Evolutionary conservation across 495 filamentous ascomycete species (phyloP), one percentile per base, ranked within the genome.

Genomic region (Cercophora samala): DNA sequence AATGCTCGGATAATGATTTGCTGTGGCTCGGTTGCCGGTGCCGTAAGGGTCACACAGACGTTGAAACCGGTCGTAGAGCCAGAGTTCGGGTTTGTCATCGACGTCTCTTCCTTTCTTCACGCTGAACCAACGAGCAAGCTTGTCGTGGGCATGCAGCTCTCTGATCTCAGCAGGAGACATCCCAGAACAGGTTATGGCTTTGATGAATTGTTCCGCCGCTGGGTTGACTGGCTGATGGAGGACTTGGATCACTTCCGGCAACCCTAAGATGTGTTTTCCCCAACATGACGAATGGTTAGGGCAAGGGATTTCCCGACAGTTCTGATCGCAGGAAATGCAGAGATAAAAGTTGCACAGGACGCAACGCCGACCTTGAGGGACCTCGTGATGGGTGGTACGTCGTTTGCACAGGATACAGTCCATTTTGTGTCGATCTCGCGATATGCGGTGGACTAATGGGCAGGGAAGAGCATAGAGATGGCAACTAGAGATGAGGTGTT

Each of bases 61-160:
- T 25, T 11, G 53, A 52, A 64, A 64, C 5, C 63, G 63, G 29
- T 64, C 63, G 26, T 64, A 64, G 5, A 64, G 63, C 63, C 63
- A 64, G 13, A 64, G 52, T 17, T 64, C 51, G 5, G 63, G 51
- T 25, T 64, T 26, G n/a, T 64, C 63, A 23, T 19, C n/a, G 2
- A 4, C 22, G 15, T 56, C 53, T 21, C 22, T 56, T 19, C 53
- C 53, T 18, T 56, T 56, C 53, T 56, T 56, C 8, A 56, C 53
- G 22, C 53, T 56, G 22, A 56, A 56, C 53, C 53, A 56, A 4
- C 53, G 53, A 1, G 53, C 53, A 21, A 23, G 53, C 22, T 56
- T 56, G 0, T 56, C 53, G 6, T 56, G n/a, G n/a, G 4, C n/a
- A 4, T 56, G 53, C 13, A 56, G 53, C n/a, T 21, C n/a, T 23